Evolutionary conservation across 2,329 filamentous ascomycete genomes (phyloP), one percentile per base, ranked within the genome.

Genomic region (Teratosphaeriaceae sp.): DNA sequence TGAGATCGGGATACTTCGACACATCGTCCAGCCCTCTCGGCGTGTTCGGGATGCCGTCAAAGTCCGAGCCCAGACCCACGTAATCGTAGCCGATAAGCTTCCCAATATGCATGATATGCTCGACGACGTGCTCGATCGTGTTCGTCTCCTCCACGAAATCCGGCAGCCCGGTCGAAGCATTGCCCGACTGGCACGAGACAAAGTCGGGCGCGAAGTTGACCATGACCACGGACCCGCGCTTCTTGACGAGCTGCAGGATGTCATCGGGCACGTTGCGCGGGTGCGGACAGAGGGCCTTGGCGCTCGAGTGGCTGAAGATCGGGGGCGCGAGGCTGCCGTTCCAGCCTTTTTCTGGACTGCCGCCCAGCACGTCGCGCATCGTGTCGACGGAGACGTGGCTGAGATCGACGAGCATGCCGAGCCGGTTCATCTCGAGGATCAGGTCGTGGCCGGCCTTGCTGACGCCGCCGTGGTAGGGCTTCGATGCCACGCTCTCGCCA

Each of bases 371-470:
- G 55, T 94, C 85, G 5, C 80, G 69, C 86, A 94, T 92, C 0
- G 89, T 95, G 46, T 90, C 84, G 44, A 78, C 76, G 54, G 84
- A 75, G 18, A 81, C 79, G 63, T 96, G 90, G 5, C 85, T 76
- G 24, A 96, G 73, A 60, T 96, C 90, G 29, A 97, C 85, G n/a
- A 96, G 80, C 82, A 96, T 88, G 19, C 90, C 90, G 2, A 96
- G 71, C 2, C 90, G 78, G 62, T 96, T 97, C 89, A 97, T 96
- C 69, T 97, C 90, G 26, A 72, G 72, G 34, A 97, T 72, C 1
- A 96, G 67, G 11, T 72, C 61, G 39, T 78, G 75, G 3, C 90
- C 90, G 1, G 74, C 73, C 1, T 74, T 69, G 46, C 84, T 89
- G 1, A 96, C 72, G 2, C 90, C 90, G 40, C 75, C 69, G 78